These are phyloP conservation scores for Vanrija sp. DNA, from an alignment of 1,284 basidiomycete species.

Conservation along the genomic window DNA sequence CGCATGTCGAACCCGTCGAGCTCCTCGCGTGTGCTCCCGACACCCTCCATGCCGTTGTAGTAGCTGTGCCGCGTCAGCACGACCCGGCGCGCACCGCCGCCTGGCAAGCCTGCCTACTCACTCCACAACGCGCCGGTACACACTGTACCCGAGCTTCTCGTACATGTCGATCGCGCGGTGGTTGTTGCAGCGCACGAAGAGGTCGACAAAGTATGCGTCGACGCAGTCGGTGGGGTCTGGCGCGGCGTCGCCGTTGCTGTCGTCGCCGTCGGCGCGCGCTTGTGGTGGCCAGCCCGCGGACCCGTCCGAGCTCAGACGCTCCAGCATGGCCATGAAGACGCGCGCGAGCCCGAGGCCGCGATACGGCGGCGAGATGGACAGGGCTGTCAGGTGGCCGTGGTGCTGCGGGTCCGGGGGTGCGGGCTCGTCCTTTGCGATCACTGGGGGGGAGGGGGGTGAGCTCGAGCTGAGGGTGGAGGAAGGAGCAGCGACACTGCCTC, in stretches of 20 bases:
- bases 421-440: constrained; percentile 49
- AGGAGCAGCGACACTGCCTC: too few relatives aligned
- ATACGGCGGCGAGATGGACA: constrained; percentile 44
- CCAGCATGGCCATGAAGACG: constrained; percentile 45
- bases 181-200: constrained; percentile 50
- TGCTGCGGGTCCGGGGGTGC: constrained; percentile 44
- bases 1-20: constrained; percentile 50
- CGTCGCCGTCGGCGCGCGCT: not conserved
- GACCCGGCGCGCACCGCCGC: not conserved
- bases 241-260: not conserved
- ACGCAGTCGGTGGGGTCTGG: constrained; percentile 28
- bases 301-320: constrained; percentile 31
- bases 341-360: constrained; percentile 45
- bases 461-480: not conserved
- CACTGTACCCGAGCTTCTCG: constrained; percentile 48
- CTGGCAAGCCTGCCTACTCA: constrained; percentile 29
- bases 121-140: constrained; percentile 49
- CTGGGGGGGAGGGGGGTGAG: constrained; percentile 23
- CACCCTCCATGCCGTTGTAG: constrained; percentile 48
- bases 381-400: constrained; percentile 49
- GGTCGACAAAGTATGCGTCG: constrained; percentile 48
- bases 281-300: constrained; percentile 12
- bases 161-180: constrained; percentile 48
- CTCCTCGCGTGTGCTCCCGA: constrained; percentile 44
- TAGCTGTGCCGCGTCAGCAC: constrained; percentile 28